Evolutionary conservation across 257 asterid species (phyloP), one percentile per base, ranked within the genome.

Genomic region (Osmanthus fragrans): DNA sequence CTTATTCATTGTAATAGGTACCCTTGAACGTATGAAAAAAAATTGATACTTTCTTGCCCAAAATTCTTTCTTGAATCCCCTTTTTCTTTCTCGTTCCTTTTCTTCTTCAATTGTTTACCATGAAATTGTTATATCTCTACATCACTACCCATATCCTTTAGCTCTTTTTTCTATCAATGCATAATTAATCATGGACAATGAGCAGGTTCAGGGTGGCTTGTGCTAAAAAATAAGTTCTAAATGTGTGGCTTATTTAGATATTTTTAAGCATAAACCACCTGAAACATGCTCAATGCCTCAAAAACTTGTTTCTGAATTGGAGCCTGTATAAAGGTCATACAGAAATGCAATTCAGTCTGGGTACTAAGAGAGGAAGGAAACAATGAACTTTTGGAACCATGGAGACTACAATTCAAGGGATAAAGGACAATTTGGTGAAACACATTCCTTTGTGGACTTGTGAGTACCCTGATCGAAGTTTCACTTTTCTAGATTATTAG

Each of bases 121-220:
- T 36, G 8, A 36, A 36, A 36, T 36, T 36, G 39, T 36, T 36
- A 36, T 36, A 7, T 36, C 39, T 8, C 39, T 36, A 36, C 1
- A 1, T 36, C 6, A 36, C 39, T 36, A 36, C 6, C 39, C 39
- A 36, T 19, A 13, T 32, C 29, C 5, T 10, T 32, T 10, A 45
- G 54, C 56, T 54, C 29, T 67, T 36, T 63, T 67, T 56, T 69
- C 66, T n/a, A 68, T 68, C 76, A 37, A 11, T 70, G 56, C 70
- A 80, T 45, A 69, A 69, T 58, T 33, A 23, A 40, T 71, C 7
- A 1, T 65, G 33, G 79, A 81, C 63, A 5, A 36, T 0, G 4
- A 36, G 39, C 39, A 36, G n/a, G 39, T 36, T 36, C 39, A 36
- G 39, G 1, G 1, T 36, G 39, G 39, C 39, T 36, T 5, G 6